phyloP scores from a whole-genome alignment of 2,329 filamentous ascomycete genomes.

The Monilinia laxa region DNA sequence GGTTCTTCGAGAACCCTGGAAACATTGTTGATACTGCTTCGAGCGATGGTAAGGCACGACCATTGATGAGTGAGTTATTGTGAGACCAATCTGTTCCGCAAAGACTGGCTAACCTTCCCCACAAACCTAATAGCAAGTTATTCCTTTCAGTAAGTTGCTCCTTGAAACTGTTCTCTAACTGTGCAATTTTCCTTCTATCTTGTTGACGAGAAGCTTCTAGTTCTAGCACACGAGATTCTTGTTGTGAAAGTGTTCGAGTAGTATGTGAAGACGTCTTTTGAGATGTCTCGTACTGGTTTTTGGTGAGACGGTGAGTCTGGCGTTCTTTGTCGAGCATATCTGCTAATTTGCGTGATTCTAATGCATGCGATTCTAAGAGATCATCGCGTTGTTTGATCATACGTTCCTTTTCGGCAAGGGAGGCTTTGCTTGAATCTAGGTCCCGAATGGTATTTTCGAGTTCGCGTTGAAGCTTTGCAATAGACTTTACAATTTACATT shows the following conservation, averaged over 20 bases:
- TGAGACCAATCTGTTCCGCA: constrained; percentile 93
- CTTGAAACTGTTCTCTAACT: constrained; percentile 74
- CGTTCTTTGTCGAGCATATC: constrained; percentile 92
- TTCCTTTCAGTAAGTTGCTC: constrained; percentile 91
- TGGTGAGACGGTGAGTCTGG: constrained; percentile 78
- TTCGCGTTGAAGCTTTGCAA: constrained; percentile 83
- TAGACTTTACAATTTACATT: constrained; percentile 54
- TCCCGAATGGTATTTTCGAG: constrained; percentile 82
- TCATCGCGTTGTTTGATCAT: constrained; percentile 86
- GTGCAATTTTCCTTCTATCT: constrained; percentile 72
- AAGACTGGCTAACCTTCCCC: constrained; percentile 81
- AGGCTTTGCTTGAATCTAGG: constrained; percentile 73
- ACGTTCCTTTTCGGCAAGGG: constrained; percentile 85
- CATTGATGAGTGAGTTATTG: constrained; percentile 83
- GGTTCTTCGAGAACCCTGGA: constrained; percentile 84
- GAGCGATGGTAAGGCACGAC: constrained; percentile 75
- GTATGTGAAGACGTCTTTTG: constrained; percentile 86
- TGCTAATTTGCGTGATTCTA: constrained; percentile 80
- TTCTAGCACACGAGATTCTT: constrained; percentile 81
- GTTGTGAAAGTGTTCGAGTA: constrained; percentile 78
- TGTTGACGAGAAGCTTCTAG: constrained; percentile 76
- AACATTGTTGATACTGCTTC: constrained; percentile 85
- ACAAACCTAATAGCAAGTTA: constrained; percentile 80
- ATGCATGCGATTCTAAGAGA: constrained; percentile 81
- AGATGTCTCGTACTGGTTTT: constrained; percentile 82